These are phyloP conservation scores for Hymenoscyphus scutula DNA, from an alignment of 2,329 filamentous ascomycete genomes.

Conservation along the genomic window DNA sequence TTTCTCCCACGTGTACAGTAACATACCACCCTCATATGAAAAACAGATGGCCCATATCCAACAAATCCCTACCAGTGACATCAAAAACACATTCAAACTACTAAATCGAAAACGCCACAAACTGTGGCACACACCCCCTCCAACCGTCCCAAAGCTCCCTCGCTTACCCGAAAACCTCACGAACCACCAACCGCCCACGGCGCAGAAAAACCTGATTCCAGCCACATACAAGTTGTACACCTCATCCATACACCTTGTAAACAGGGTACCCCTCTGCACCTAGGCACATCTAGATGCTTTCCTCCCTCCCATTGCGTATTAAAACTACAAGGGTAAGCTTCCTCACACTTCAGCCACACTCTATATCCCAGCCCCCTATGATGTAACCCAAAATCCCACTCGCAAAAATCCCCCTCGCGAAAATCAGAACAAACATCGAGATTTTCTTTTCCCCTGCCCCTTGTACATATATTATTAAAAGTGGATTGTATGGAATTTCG, in stretches of 20 bases:
- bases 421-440: background rate
- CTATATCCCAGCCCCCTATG: background rate
- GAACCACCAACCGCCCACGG: constrained; percentile 3
- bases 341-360: background rate
- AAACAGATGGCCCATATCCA: too few relatives aligned
- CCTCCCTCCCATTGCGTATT: background rate
- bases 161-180: background rate
- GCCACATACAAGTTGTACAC: constrained; percentile 1
- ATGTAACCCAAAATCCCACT: background rate
- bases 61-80: background rate
- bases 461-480: background rate
- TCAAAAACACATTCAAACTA: background rate
- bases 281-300: background rate
- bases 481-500: background rate
- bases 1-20: background rate
- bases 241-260: background rate
- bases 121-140: too few relatives aligned
- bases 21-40: background rate
- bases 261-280: background rate
- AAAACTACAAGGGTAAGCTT: too few relatives aligned
- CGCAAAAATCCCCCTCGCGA: too few relatives aligned
- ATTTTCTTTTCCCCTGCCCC: background rate
- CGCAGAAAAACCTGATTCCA: background rate
- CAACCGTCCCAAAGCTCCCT: background rate
- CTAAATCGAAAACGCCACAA: too few relatives aligned